Conservation (phyloP, 331 rosid genomes). For the Saraca asoca region DNA sequence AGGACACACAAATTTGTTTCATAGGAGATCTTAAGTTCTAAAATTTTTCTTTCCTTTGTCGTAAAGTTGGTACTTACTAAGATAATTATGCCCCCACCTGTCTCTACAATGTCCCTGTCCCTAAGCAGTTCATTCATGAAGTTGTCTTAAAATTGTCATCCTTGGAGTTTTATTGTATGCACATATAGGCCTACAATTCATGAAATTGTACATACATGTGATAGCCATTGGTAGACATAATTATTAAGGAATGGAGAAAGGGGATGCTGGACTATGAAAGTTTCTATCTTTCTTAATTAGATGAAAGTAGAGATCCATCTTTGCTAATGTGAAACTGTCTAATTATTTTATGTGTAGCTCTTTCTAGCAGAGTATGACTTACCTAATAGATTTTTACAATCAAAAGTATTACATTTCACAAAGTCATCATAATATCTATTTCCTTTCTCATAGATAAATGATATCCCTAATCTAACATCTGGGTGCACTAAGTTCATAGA, state of each 20-base stretch:
- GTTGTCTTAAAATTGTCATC: not conserved
- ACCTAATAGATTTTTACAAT: not conserved
- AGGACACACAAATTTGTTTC: not conserved
- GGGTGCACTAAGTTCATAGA: slow-evolving; percentile 88
- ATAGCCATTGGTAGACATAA: not conserved
- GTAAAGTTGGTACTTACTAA: not conserved
- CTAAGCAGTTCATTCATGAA: not conserved
- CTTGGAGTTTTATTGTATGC: not conserved
- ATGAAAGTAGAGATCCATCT: not conserved
- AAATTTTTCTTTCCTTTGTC: not conserved
- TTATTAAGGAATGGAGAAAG: not conserved
- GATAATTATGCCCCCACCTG: not conserved
- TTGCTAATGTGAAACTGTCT: not conserved
- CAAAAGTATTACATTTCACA: not conserved
- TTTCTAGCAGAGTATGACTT: not conserved
- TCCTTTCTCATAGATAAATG: slow-evolving; percentile 63
- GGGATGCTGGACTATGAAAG: not conserved
- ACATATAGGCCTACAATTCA: not conserved
- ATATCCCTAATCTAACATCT: slow-evolving; percentile 77
- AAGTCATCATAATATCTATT: slow-evolving; percentile 28
- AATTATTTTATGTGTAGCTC: not conserved
- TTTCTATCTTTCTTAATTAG: not conserved
- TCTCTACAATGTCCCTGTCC: too few species aligned
- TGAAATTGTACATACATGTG: not conserved
- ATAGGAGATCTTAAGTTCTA: not conserved